Evolutionary conservation across 2,329 filamentous ascomycete species (phyloP), one percentile per base, ranked within the genome.

Genomic region (Orbilia ellipsospora): DNA sequence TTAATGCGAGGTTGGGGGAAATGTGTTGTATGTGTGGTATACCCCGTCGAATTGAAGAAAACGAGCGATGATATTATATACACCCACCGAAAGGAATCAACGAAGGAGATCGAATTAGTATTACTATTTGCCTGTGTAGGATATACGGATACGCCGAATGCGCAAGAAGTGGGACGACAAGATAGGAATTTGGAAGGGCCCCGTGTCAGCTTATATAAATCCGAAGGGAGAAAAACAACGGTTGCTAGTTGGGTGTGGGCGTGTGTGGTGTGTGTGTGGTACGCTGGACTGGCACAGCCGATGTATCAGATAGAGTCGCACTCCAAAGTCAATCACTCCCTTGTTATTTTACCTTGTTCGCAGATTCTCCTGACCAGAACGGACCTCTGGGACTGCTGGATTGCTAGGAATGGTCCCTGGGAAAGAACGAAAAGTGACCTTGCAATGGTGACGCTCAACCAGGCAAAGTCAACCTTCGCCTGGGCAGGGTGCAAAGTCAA

Each of bases 271-370:
- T 16, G 12, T 20, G 20, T 13, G 20, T 52, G 28, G 12, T 57
- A 40, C n/a, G 23, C 55, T 59, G 54, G 65, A 61, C 70, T 74
- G 42, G 57, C 70, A 75, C 72, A 69, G 64, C 64, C 64, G 64
- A 59, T 68, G 72, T 75, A 68, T 75, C 72, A 75, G 72, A 69
- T 48, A 48, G 4, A 48, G 44, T n/a, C 15, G 15, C 16, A 48
- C 44, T 36, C 10, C 8, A 1, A 1, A 36, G 31, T 36, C 31
- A 36, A 7, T 36, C 31, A 7, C 31, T 36, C 31, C 31, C 31
- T 36, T 6, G 31, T 36, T 36, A 36, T 36, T 36, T 36, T 36
- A 36, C 31, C 31, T 36, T 36, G 31, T 36, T 36, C 31, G 8
- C 31, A 36, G 23, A 23, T 23, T 2, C 23, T 23, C 23, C 23